These are phyloP conservation scores for Macrolepiota dolichaula DNA, from an alignment of 768 basidiomycete species.

Conservation along the genomic window DNA sequence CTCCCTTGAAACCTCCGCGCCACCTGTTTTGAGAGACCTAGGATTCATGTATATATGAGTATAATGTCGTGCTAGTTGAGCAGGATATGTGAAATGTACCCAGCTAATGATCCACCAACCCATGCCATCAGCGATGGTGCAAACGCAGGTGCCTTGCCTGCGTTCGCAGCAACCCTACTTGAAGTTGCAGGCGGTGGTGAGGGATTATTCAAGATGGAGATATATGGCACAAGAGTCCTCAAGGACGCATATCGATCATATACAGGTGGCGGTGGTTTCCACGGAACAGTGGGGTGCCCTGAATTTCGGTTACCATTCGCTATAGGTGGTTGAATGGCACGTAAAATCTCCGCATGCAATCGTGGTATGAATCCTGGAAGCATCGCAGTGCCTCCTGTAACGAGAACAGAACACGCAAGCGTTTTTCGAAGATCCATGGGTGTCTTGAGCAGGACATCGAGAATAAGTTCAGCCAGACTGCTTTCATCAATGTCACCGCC, in stretches of 20 bases:
- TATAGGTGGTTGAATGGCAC: conserved; percentile 41
- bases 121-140: conserved; percentile 77
- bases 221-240: conserved; percentile 64
- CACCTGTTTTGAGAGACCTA: conserved; percentile 85
- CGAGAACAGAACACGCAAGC: conserved; percentile 79
- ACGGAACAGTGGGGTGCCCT: conserved; percentile 30
- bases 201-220: conserved; percentile 87
- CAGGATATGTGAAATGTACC: conserved; percentile 44
- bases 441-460: conserved; percentile 79
- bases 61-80: not conserved
- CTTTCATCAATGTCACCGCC: conserved; percentile 86
- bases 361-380: conserved; percentile 91
- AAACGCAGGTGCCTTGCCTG: conserved; percentile 88
- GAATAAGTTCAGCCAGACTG: conserved; percentile 77
- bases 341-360: conserved; percentile 74
- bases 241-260: conserved; percentile 78
- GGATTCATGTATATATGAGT: not conserved
- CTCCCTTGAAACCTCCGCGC: conserved; percentile 77
- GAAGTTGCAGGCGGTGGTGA: conserved; percentile 49
- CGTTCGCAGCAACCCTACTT: conserved; percentile 53
- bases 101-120: conserved; percentile 93
- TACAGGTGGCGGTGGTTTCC: conserved; percentile 37
- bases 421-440: conserved; percentile 88
- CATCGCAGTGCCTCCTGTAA: conserved; percentile 88
- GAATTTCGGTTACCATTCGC: conserved; percentile 13